Conservation (phyloP, 176 grass and related monocot species). For the Olyra latifolia region DNA sequence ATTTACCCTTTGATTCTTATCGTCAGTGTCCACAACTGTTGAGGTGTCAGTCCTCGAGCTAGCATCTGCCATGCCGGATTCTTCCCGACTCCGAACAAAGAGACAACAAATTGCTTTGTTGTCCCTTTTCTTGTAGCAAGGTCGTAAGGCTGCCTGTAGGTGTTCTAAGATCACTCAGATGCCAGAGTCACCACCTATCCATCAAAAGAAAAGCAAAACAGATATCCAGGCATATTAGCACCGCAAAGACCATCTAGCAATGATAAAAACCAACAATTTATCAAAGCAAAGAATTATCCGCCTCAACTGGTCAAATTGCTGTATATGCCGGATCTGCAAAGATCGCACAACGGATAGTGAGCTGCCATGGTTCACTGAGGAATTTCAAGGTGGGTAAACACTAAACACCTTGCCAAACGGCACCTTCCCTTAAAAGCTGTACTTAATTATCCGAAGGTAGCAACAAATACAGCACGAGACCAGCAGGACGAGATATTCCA, state of each 20-base stretch:
- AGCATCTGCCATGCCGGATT: slow-evolving; percentile 60
- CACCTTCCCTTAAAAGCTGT: neutral
- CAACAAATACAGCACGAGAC: neutral
- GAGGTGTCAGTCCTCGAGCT: slow-evolving; percentile 64
- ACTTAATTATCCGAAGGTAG: slow-evolving; percentile 1
- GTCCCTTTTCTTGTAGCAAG: slow-evolving; percentile 38
- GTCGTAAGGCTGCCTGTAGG: neutral
- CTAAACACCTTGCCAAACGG: neutral
- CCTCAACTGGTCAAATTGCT: slow-evolving; percentile 1
- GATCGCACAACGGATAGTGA: neutral
- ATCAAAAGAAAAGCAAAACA: slow-evolving; percentile 30
- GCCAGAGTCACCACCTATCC: slow-evolving; percentile 11
- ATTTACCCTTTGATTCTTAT: slow-evolving; percentile 63
- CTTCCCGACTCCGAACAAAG: slow-evolving; percentile 34
- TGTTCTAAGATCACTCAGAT: slow-evolving; percentile 16
- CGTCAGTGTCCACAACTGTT: slow-evolving; percentile 54
- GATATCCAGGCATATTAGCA: slow-evolving; percentile 23
- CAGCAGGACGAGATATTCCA: neutral
- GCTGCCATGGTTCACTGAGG: neutral
- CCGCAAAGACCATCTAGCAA: slow-evolving; percentile 14
- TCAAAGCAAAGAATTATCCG: neutral
- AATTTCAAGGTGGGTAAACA: slow-evolving; percentile 22
- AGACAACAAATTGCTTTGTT: slow-evolving; percentile 64
- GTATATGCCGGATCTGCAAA: neutral
- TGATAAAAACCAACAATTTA: neutral